Base-by-base conservation (phyloP, 352 stramenopile species). In the Aphanomyces invadans region DNA sequence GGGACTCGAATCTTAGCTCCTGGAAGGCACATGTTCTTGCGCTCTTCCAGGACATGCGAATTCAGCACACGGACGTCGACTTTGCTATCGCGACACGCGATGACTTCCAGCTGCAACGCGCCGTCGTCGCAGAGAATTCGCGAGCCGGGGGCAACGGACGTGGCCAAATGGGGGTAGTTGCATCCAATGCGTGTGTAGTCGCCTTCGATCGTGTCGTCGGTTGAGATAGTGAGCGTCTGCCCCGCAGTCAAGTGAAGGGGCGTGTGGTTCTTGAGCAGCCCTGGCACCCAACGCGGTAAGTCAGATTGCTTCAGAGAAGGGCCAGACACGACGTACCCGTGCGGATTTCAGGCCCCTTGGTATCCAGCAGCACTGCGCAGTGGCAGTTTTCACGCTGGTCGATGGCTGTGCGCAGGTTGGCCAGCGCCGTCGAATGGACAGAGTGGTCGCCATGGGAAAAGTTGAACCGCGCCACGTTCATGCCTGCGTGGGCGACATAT, bases 381-480 rank as follows among this genome's bases (percentile, higher is more conserved):
- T 92, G 78, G 60, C 78, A 89, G 2, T 80, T 78, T 5, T 81
- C 83, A 28, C 89, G 81, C 31, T 74, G 77, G 32, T 77, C 71
- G 17, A 95, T 80, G 0, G 83, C 84, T 44, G 83, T 74, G 3
- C 83, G 77, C 29, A 99, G 78, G 77, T 99, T 99, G 11, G 69
- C 77, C 32, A 97, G 65, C 65, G 83, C 93, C 21, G 85, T 82
- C 49, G 90, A 73, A 65, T 98, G 91, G 64, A 93, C 77, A 62
- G 98, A 94, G 63, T 97, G 95, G 57, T 98, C 98, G 25, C 97
- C 97, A 74, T 99, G 97, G 15, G 95, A 99, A 76, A 99, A 99
- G 69, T 99, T 99, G 31, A 99, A 82, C 15, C 97, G 86, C 70
- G 98, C 98, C 4, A 99, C 89, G 56, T 96, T 97, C 94, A 99